Percentiles rank a stretch among this genome's conserved stretches.
Conservation (phyloP, 2,329 filamentous ascomycete genomes). For the Tympanopsis confertula region DNA sequence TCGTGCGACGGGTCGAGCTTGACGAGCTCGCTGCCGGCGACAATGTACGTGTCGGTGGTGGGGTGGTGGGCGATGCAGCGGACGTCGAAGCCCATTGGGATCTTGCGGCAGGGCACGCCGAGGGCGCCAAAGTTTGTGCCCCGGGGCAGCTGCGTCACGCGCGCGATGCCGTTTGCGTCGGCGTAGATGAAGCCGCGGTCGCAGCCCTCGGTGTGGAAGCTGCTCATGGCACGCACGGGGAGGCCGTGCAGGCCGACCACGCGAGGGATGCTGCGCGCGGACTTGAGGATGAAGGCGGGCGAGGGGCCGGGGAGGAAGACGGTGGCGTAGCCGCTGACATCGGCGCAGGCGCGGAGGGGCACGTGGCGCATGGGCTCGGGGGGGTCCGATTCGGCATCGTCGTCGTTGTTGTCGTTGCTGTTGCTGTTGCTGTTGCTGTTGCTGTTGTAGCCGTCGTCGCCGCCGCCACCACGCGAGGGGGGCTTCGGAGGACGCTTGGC, state of each 20-base stretch:
- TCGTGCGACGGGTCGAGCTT: conserved; percentile 79
- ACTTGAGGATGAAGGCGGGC: conserved; percentile 73
- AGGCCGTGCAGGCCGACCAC: conserved; percentile 62
- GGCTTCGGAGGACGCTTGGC: conserved; percentile 42
- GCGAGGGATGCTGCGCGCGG: conserved; percentile 64
- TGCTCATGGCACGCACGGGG: conserved; percentile 59
- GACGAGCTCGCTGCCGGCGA: conserved; percentile 56
- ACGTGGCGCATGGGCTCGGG: conserved; percentile 23
- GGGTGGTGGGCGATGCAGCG: conserved; percentile 67
- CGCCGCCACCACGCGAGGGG: conserved; percentile 33
- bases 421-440: no score
- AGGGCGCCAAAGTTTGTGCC: conserved; percentile 61
- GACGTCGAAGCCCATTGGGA: conserved; percentile 59
- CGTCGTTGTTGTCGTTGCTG: conserved; percentile 31
- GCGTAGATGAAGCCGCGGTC: conserved; percentile 75
- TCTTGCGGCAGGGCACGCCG: conserved; percentile 63
- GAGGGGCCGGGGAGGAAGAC: conserved; percentile 75
- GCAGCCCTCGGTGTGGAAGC: conserved; percentile 67
- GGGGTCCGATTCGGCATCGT: conserved; percentile 17
- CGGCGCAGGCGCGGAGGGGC: conserved; percentile 44
- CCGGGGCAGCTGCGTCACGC: conserved; percentile 60
- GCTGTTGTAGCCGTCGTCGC: conserved; percentile 33
- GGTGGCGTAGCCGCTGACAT: conserved; percentile 67
- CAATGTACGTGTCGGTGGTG: conserved; percentile 62
- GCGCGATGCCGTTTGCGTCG: conserved; percentile 59